Conservation (phyloP, 139 green algal genomes). For the Pleodorina starrii region DNA sequence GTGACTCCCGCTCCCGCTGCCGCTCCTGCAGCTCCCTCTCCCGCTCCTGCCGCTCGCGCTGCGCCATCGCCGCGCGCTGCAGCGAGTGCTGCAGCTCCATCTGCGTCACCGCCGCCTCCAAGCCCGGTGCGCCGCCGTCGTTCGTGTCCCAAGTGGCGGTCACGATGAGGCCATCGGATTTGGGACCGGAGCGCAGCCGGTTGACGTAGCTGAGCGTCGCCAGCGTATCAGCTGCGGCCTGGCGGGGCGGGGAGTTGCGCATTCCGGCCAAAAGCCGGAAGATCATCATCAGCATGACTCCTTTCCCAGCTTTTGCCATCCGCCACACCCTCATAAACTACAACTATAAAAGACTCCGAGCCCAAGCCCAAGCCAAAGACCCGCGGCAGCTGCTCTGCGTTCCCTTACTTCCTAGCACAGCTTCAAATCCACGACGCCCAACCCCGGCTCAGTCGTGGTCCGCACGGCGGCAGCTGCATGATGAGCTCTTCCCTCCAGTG, state of each 20-base stretch:
- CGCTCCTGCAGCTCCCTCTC: slow-evolving; percentile 44
- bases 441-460: no score
- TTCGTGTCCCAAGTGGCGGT: slow-evolving; percentile 58
- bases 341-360: no score
- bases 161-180: slow-evolving; percentile 48
- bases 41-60: slow-evolving; percentile 39
- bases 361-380: no score
- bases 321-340: no score
- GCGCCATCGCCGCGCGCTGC: slow-evolving; percentile 20
- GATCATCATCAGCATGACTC: no score
- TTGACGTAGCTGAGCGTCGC: slow-evolving; percentile 62
- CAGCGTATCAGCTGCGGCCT: slow-evolving; percentile 63
- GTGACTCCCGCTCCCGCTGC: not conserved
- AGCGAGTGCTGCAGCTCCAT: slow-evolving; percentile 21
- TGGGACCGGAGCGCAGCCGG: slow-evolving; percentile 49
- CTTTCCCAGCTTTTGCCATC: no score
- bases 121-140: not conserved
- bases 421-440: no score
- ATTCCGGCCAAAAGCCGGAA: no score
- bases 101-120: slow-evolving; percentile 2
- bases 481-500: no score
- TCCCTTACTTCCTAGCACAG: no score
- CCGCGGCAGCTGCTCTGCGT: no score
- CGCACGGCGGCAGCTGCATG: no score
- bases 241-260: not conserved